Percentiles rank a stretch among this genome's conserved stretches.
These are phyloP conservation scores for Wickerhamomyces ciferrii DNA, from an alignment of 805 yeast species.

Conservation along the genomic window DNA sequence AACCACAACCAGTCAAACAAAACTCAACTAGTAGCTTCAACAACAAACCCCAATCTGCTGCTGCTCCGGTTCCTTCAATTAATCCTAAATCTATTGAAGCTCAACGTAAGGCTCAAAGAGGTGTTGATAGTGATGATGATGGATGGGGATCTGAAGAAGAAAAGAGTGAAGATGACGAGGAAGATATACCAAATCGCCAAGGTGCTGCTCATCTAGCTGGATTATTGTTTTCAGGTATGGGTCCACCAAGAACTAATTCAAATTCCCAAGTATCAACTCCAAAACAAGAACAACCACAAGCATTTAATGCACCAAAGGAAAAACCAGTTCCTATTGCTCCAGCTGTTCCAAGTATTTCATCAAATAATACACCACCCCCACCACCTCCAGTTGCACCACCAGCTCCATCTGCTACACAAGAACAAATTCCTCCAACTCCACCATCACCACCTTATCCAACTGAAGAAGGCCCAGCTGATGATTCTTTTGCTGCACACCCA, in stretches of 20 bases:
- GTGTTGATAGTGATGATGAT: constrained; percentile 28
- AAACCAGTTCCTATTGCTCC: constrained; percentile 20
- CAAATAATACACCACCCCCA: constrained; percentile 3
- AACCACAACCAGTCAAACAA: constrained; percentile 5
- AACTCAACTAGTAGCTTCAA: not conserved
- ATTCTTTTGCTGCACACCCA: not conserved
- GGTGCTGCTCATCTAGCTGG: constrained; percentile 25
- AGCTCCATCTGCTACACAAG: not conserved
- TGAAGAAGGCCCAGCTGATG: constrained; percentile 1
- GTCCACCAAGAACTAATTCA: constrained; percentile 17
- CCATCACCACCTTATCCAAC: constrained; percentile 4
- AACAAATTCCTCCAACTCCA: constrained; percentile 2
- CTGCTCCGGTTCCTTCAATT: constrained; percentile 23
- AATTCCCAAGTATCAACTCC: constrained; percentile 14
- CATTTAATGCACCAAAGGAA: constrained; percentile 11
- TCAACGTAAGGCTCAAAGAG: constrained; percentile 69
- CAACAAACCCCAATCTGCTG: not conserved
- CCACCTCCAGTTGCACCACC: constrained; percentile 3
- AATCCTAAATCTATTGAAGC: constrained; percentile 60
- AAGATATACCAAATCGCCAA: constrained; percentile 24
- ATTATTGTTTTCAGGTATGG: constrained; percentile 20
- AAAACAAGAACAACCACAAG: constrained; percentile 8
- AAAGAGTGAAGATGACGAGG: constrained; percentile 25
- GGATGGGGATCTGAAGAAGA: constrained; percentile 30
- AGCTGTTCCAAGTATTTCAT: constrained; percentile 21